Evolutionary conservation across 306 rosid species (phyloP).

Genomic region (Sechiopsis laciniata): DNA sequence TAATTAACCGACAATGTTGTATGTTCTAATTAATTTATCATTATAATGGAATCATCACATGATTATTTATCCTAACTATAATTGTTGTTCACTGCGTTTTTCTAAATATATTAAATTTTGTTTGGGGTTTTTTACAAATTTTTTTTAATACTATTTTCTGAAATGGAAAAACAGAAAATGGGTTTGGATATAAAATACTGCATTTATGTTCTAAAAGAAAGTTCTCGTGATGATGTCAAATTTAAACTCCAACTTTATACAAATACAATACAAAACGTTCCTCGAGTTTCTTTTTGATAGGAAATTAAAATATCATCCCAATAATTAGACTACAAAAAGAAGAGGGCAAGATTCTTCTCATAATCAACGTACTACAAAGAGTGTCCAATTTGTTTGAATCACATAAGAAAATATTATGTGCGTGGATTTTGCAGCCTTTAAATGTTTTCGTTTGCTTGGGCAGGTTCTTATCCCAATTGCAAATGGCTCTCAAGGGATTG

Average conservation of each 20-base stretch:
- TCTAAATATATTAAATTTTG: neutral
- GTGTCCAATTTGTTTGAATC: neutral
- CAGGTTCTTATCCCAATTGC: conserved; percentile 92
- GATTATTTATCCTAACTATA: conserved; percentile 1
- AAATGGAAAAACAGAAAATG: neutral
- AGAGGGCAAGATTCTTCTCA: neutral
- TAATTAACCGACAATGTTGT: neutral
- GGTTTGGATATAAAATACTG: neutral
- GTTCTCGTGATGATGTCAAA: neutral
- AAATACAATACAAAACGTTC: neutral
- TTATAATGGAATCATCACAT: neutral
- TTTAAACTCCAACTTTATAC: neutral
- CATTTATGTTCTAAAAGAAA: neutral
- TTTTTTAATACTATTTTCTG: neutral
- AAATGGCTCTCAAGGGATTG: conserved; percentile 85
- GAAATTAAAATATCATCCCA: neutral
- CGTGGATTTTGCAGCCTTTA: neutral
- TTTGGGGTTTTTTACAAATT: neutral
- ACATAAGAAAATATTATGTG: neutral
- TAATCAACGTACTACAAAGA: neutral
- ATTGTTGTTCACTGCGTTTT: neutral
- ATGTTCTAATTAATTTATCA: neutral
- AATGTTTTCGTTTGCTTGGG: neutral
- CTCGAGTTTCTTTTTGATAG: neutral
- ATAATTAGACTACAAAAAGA: neutral